phyloP scores from a whole-genome alignment of 2,329 filamentous ascomycete species.

The Elsinoe perseae region DNA sequence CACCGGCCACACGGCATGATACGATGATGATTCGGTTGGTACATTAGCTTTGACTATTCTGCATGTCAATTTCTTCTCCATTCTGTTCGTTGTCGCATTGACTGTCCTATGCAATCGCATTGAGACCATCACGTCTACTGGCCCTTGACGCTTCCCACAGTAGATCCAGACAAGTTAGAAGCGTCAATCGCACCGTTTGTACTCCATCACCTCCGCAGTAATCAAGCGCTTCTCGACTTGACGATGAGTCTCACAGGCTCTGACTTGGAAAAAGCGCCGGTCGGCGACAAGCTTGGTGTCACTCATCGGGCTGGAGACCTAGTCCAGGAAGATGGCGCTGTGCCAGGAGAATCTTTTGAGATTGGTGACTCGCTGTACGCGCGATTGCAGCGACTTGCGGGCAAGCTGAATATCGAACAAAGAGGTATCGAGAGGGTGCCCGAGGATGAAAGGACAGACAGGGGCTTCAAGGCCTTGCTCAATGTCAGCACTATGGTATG shows the following conservation, averaged over 20 bases:
- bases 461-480: slow-evolving; percentile 44
- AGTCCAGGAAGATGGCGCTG: slow-evolving; percentile 38
- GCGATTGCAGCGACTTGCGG: slow-evolving; percentile 55
- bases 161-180: background rate
- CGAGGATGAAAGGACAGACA: slow-evolving; percentile 59
- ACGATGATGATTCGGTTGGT: background rate
- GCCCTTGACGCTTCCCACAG: slow-evolving; percentile 15
- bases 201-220: background rate
- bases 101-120: background rate
- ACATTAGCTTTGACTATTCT: background rate
- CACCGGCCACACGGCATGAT: slow-evolving; percentile 12
- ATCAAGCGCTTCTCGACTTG: background rate
- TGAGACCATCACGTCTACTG: slow-evolving; percentile 7
- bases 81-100: background rate
- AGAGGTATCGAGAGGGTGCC: slow-evolving; percentile 69
- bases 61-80: background rate
- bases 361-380: slow-evolving; percentile 50
- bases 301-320: slow-evolving; percentile 20
- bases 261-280: slow-evolving; percentile 9
- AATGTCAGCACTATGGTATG: slow-evolving; percentile 65
- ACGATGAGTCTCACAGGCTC: slow-evolving; percentile 8
- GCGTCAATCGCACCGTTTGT: background rate
- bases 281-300: slow-evolving; percentile 21
- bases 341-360: slow-evolving; percentile 52
- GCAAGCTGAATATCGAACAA: slow-evolving; percentile 61